These are phyloP conservation scores for Schizosaccharomyces octosporus DNA, from an alignment of 805 yeast genomes.

Conservation along the genomic window DNA sequence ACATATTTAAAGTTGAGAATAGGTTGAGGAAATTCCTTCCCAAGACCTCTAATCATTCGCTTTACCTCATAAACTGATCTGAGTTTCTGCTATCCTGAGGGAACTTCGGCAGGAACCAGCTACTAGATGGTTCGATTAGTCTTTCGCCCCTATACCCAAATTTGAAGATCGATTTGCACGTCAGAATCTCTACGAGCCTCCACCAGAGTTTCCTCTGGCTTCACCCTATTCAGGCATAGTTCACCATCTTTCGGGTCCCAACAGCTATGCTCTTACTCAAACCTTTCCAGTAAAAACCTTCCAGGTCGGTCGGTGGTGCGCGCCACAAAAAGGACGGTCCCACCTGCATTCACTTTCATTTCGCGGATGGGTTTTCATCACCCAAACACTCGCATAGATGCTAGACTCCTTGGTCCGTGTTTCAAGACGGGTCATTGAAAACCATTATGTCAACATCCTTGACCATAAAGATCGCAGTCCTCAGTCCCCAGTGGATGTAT, in stretches of 20 bases:
- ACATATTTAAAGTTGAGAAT: conserved; percentile 22
- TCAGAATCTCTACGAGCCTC: conserved; percentile 24
- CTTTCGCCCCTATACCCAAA: conserved; percentile 23
- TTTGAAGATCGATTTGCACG: conserved; percentile 23
- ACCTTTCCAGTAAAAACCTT: conserved; percentile 17
- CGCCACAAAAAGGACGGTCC: conserved; percentile 11
- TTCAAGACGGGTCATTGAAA: conserved; percentile 17
- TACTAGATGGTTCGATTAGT: conserved; percentile 22
- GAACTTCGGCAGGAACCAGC: conserved; percentile 23
- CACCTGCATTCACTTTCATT: conserved; percentile 19
- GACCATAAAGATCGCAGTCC: conserved; percentile 15
- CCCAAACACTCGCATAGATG: conserved; percentile 21
- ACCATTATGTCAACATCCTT: conserved; percentile 19
- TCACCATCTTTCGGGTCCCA: conserved; percentile 24
- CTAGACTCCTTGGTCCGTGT: conserved; percentile 22
- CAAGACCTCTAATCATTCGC: conserved; percentile 21
- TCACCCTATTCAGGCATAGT: conserved; percentile 23
- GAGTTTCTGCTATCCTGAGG: conserved; percentile 21
- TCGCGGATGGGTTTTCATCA: conserved; percentile 19
- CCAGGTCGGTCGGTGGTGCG: conserved; percentile 20
- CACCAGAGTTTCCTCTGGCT: conserved; percentile 24
- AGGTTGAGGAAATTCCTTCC: conserved; percentile 18
- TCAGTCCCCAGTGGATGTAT: conserved; percentile 9
- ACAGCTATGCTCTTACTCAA: conserved; percentile 22
- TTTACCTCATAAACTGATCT: conserved; percentile 21